Conservation (phyloP, 768 basidiomycete genomes). For the Ramaria sp. region DNA sequence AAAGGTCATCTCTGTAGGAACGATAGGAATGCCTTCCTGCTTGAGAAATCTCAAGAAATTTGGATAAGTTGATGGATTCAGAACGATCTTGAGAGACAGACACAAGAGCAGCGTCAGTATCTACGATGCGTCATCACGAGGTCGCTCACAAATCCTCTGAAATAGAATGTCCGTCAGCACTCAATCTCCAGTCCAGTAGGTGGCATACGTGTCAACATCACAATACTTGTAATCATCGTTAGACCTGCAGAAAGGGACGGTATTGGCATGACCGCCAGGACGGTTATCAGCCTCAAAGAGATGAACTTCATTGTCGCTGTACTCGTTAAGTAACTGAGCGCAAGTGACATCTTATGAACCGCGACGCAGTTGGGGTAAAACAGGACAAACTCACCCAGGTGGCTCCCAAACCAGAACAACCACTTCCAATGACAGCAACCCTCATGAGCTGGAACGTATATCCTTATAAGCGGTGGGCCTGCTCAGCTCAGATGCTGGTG, state of each 20-base stretch:
- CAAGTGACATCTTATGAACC: background rate
- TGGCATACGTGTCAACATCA: constrained; percentile 58
- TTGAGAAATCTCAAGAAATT: constrained; percentile 66
- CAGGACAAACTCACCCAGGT: constrained; percentile 44
- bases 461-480: no score
- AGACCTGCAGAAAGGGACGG: constrained; percentile 40
- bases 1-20: constrained; percentile 69
- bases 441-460: constrained; percentile 27
- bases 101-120: background rate
- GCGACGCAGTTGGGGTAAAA: background rate
- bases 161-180: background rate
- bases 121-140: background rate
- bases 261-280: constrained; percentile 72
- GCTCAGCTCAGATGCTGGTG: no score
- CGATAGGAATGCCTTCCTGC: constrained; percentile 33
- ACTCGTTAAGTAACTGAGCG: constrained; percentile 54
- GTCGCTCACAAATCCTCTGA: constrained; percentile 46
- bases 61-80: constrained; percentile 68
- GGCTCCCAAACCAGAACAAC: constrained; percentile 68
- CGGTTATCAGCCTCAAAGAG: constrained; percentile 59
- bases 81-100: constrained; percentile 46
- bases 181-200: background rate
- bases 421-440: constrained; percentile 67
- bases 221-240: constrained; percentile 25
- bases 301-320: constrained; percentile 66